These are phyloP conservation scores for Debaryomycetaceae sp. DNA, from an alignment of 1,139 yeast species.

Conservation along the genomic window DNA sequence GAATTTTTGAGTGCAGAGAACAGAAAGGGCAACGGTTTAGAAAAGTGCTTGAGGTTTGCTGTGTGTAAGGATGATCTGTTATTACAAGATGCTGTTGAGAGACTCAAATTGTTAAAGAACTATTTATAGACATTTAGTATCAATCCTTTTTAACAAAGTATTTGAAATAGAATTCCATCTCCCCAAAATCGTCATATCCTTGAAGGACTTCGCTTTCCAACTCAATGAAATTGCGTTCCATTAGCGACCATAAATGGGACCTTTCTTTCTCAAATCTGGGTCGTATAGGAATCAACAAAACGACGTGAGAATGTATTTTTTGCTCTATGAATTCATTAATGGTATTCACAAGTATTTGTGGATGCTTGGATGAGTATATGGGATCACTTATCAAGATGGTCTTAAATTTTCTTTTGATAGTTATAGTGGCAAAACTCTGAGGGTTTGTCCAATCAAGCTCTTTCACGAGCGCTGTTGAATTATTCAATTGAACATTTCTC, in stretches of 20 bases:
- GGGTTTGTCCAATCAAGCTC: slow-evolving; percentile 81
- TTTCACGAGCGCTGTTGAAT: slow-evolving; percentile 31
- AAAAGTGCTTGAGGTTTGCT: slow-evolving; percentile 86
- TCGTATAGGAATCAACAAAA: slow-evolving; percentile 76
- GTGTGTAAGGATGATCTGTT: slow-evolving; percentile 88
- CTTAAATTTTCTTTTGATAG: slow-evolving; percentile 32
- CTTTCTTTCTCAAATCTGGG: slow-evolving; percentile 65
- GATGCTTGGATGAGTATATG: slow-evolving; percentile 79
- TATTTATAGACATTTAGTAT: slow-evolving; percentile 36
- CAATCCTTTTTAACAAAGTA: not conserved
- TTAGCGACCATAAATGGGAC: slow-evolving; percentile 50
- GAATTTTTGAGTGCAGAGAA: slow-evolving; percentile 67
- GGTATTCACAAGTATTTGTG: slow-evolving; percentile 64
- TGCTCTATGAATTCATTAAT: slow-evolving; percentile 42
- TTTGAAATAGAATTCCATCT: slow-evolving; percentile 58
- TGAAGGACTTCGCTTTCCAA: slow-evolving; percentile 37
- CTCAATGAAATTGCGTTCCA: slow-evolving; percentile 28
- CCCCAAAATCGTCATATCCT: slow-evolving; percentile 88
- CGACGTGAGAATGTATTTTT: slow-evolving; percentile 37
- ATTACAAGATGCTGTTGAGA: slow-evolving; percentile 74
- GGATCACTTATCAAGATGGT: slow-evolving; percentile 82
- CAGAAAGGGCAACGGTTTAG: slow-evolving; percentile 71
- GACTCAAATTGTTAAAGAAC: slow-evolving; percentile 66
- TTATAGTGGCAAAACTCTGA: slow-evolving; percentile 23
- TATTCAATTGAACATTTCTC: slow-evolving; percentile 55